Conservation (phyloP, 192 early-diverging fungal species). For the Backusella liffmaniae region DNA sequence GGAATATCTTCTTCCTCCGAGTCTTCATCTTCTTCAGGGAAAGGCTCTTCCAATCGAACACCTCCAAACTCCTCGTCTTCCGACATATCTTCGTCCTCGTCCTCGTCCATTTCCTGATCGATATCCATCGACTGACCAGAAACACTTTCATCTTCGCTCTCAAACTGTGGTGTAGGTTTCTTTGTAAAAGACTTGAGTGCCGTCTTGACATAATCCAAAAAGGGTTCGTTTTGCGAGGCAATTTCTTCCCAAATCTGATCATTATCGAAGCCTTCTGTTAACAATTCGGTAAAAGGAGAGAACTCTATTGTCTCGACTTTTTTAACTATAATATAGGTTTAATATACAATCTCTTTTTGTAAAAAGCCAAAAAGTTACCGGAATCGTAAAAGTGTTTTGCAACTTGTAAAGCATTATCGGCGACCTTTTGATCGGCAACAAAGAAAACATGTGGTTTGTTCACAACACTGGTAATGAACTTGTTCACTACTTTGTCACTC, state of each 20-base stretch:
- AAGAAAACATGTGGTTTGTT: conserved; percentile 56
- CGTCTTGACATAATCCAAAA: conserved; percentile 60
- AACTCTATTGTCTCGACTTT: conserved; percentile 46
- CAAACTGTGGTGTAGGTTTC: conserved; percentile 28
- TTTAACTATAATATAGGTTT: conserved; percentile 35
- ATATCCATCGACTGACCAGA: conserved; percentile 38
- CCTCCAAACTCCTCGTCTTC: background rate
- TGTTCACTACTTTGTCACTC: background rate
- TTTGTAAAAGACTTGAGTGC: conserved; percentile 41
- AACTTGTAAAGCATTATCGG: conserved; percentile 39
- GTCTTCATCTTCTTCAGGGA: conserved; percentile 40
- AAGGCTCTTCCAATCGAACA: conserved; percentile 26
- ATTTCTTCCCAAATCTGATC: conserved; percentile 96
- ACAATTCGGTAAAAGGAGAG: conserved; percentile 59
- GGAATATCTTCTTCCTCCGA: conserved; percentile 6
- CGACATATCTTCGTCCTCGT: background rate
- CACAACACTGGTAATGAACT: conserved; percentile 29
- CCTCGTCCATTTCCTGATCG: conserved; percentile 37
- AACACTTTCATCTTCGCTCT: conserved; percentile 39
- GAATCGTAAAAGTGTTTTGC: conserved; percentile 55
- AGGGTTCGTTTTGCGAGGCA: conserved; percentile 79
- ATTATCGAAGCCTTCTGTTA: conserved; percentile 70
- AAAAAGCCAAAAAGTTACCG: conserved; percentile 26
- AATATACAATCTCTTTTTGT: background rate
- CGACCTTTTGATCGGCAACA: conserved; percentile 30